Conservation (phyloP, 75 land plant species). For the Pinus taeda region DNA sequence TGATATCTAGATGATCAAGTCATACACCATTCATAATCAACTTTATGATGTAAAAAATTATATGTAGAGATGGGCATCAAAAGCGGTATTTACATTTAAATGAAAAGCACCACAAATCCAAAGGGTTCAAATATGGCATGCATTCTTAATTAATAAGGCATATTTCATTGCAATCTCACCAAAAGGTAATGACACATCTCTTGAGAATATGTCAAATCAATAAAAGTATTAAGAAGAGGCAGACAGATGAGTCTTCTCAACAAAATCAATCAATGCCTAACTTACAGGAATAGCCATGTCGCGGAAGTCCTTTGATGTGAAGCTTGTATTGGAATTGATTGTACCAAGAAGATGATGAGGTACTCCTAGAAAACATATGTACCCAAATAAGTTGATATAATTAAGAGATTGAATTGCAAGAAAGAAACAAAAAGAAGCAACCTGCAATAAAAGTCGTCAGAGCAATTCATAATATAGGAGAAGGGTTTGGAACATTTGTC, state of each 20-base stretch:
- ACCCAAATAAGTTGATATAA: background rate
- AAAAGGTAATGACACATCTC: background rate
- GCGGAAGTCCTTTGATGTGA: slow-evolving; percentile 66
- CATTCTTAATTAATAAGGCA: background rate
- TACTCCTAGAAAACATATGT: slow-evolving; percentile 37
- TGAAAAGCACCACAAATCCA: background rate
- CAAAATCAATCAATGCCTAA: background rate
- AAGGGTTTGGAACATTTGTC: background rate
- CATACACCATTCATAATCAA: background rate
- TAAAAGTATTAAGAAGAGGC: background rate
- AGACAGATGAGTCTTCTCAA: too few species aligned
- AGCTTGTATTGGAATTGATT: slow-evolving; percentile 41
- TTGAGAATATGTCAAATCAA: background rate
- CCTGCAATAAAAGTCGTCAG: background rate
- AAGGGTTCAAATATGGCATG: too few species aligned
- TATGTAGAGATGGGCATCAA: background rate
- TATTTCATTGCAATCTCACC: background rate
- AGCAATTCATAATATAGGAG: background rate
- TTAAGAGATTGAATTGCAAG: background rate
- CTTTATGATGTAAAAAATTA: background rate
- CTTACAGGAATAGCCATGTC: slow-evolving; percentile 65
- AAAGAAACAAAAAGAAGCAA: slow-evolving; percentile 6
- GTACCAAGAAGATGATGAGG: slow-evolving; percentile 77
- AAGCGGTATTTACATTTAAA: background rate
- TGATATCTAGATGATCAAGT: background rate